Conservation (phyloP, 805 yeast genomes). For the Jamesozyma spencerorum region DNA sequence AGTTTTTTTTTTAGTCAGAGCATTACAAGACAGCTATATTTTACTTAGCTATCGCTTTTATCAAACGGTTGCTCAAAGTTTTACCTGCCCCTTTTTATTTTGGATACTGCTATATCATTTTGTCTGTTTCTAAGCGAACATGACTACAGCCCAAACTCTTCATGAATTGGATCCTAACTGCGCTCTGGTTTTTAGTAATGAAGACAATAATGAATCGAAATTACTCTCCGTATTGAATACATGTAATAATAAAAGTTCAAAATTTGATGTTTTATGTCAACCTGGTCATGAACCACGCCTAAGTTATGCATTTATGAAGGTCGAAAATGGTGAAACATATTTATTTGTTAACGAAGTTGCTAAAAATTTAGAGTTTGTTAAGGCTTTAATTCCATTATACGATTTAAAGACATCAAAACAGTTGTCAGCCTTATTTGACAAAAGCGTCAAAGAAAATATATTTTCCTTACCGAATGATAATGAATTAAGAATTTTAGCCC, state of each 20-base stretch:
- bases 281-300: conserved; percentile 16
- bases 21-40: too few relatives aligned
- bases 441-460: conserved; percentile 2
- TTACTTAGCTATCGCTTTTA: too few relatives aligned
- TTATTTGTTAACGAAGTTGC: background rate
- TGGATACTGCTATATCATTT: too few relatives aligned
- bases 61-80: too few relatives aligned
- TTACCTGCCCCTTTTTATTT: too few relatives aligned
- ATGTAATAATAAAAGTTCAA: background rate
- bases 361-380: conserved; percentile 3
- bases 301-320: conserved; percentile 16
- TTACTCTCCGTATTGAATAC: conserved; percentile 16
- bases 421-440: conserved; percentile 1
- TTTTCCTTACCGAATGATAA: conserved; percentile 20
- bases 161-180: conserved; percentile 25
- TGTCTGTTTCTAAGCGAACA: too few relatives aligned
- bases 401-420: conserved; percentile 6
- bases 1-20: too few relatives aligned
- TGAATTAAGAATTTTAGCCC: conserved; percentile 32
- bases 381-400: conserved; percentile 7
- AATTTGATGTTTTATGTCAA: conserved; percentile 7
- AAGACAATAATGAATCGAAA: conserved; percentile 12
- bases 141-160: conserved; percentile 2
- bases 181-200: conserved; percentile 10
- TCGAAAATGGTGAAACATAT: conserved; percentile 5